Evolutionary conservation across 129 eudicot species (phyloP), one percentile per base, ranked within the genome.

Genomic region (Pseudognaphalium luteoalbum): DNA sequence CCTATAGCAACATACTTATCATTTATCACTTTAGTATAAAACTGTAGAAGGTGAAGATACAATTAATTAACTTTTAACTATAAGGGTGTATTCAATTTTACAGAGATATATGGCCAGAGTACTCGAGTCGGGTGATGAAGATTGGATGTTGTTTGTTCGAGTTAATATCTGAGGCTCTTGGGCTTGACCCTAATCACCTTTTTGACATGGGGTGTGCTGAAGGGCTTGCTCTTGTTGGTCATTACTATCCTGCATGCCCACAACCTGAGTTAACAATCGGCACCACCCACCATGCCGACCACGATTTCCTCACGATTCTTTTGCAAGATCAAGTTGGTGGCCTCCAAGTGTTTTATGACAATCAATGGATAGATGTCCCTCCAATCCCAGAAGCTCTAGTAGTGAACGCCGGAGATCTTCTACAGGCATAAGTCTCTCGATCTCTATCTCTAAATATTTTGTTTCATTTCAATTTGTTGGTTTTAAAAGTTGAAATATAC

Each of bases 271-370:
- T 70, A 59, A 69, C 87, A 7, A 50, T 80, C 3, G 83, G 85
- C 59, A 69, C 70, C 20, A 6, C 25, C 0, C 28, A 30, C 35
- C 87, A 83, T 28, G 35, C 80, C 0, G 87, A 86, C 59, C 51
- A 20, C 14, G 72, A 11, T 71, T 86, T 86, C 71, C 60, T 86
- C 42, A 86, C 87, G 0, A 71, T 86, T 52, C 81, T 86, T 66
- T 39, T 83, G 22, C 89, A 86, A 73, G 89, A 86, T 59, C 81
- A 80, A n/a, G 66, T 86, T 0, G 89, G 89, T 3, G 87, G 89
- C 8, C 89, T 86, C 15, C 84, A 80, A 42, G 64, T 85, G 11
- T 78, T 66, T 57, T 76, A 85, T 64, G 65, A 85, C 29, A 65
- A 85, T 20, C 88, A 85, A 10, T 86, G 89, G 89, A 74, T 78